Base-by-base conservation (phyloP, 2,329 filamentous ascomycete species). In the Colletotrichum destructivum region DNA sequence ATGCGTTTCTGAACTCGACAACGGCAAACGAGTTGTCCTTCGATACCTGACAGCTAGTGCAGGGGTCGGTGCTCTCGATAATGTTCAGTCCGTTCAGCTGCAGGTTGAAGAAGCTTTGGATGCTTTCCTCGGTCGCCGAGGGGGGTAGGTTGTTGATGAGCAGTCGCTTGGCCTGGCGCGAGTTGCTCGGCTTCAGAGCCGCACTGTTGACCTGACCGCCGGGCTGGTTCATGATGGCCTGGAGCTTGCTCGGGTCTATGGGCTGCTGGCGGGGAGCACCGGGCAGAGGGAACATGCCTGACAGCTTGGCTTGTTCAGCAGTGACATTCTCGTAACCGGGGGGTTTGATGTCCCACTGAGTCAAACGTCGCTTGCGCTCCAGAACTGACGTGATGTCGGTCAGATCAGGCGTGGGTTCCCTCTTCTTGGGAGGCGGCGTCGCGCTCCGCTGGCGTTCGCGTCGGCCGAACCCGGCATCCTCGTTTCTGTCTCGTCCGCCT, bases 321-420 rank as follows among this genome's bases (percentile, higher is more conserved):
- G 96, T 98, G 75, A 99, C 96, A 82, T 96, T 97, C 80, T 99
- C 97, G 79, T 99, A 99, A 55, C 96, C 96, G 18, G 95, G 94
- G 7, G 96, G 96, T 85, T 99, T 99, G 82, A 99, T 98, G 81
- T 99, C 97, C 96, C 96, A 99, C 83, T 99, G 97, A 46, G 95
- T 98, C 87, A 99, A 86, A 71, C 96, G 93, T 76, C 97, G 92
- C 87, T 95, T 96, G 77, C 96, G 92, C 79, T 96, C 92, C 74
- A 95, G 86, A 71, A 99, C 88, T 4, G 94, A 90, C n/a, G 93
- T 87, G 71, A 97, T 86, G 78, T 97, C 91, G 72, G 95, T 97
- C 79, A 99, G 86, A 81, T 99, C 97, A 46, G 96, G 97, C 0
- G 96, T 99, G 9, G 96, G 94, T 82, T 99, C 96, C 81, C 94